Evolutionary conservation across 1,284 basidiomycete genomes (phyloP), one percentile per base, ranked within the genome.

Genomic region (Ceratobasidium sp.): DNA sequence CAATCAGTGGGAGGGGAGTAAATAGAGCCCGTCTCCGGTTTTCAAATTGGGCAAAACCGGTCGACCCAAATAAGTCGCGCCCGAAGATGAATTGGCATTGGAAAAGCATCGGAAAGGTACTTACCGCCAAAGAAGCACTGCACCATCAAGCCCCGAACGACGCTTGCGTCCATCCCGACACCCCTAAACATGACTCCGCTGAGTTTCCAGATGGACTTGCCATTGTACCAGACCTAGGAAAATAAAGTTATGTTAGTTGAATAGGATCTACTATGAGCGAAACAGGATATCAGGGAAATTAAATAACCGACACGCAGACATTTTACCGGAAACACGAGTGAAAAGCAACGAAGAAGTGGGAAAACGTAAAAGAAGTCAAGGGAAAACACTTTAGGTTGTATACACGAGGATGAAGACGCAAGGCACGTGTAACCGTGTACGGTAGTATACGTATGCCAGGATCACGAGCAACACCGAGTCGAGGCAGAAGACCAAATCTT

Each of bases 111-210:
- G 50, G 8, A 36, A 18, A 34, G 8, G 16, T 9, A 67, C 62
- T 67, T 21, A 67, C 62, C 62, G 9, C 62, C 62, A 55, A 67
- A 67, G 36, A 67, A 67, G 16, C 32, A 52, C 39, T 67, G 62
- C 5, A 67, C 21, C 62, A 67, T 67, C 48, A 67, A 30, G 30
- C 62, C 62, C 21, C 62, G 48, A 18, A 67, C 48, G 21, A 48
- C 46, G 41, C 62, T 67, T n/a, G 62, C 62, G 16, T 67, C 62
- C 62, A 67, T 52, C n/a, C 62, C 62, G n/a, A 36, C 62, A 16
- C 62, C 62, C 8, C 62, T 30, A 21, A 67, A 67, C n/a, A 41
- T 21, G 32, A 67, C 62, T 1, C 62, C 62, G 16, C 32, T 32
- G 26, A 55, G 23, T 14, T n/a, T 53, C 62, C 62, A 67, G 3